phyloP scores from a whole-genome alignment of 2,329 filamentous ascomycete genomes.

The Elsinoe australis region DNA sequence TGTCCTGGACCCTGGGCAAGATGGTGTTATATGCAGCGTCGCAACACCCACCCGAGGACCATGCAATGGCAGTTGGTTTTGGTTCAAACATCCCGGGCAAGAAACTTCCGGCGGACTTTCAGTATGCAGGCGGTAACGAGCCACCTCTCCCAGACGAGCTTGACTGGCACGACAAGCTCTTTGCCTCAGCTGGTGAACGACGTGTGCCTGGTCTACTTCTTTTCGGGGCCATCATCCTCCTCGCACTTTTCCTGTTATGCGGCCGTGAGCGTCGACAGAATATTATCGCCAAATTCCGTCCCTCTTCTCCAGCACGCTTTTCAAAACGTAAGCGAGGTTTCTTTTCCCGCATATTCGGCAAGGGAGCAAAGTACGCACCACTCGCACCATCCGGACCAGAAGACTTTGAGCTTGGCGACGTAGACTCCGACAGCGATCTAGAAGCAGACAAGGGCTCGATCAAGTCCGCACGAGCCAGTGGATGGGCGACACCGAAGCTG shows the following conservation, averaged over 20 bases:
- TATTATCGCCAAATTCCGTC: conserved; percentile 51
- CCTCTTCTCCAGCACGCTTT: conserved; percentile 40
- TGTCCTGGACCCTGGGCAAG: conserved; percentile 95
- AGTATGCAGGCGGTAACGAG: conserved; percentile 61
- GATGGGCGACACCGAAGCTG: conserved; percentile 59
- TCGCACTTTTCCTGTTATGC: conserved; percentile 65
- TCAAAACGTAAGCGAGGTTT: conserved; percentile 48
- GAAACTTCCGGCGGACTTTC: conserved; percentile 57
- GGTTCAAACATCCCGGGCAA: conserved; percentile 67
- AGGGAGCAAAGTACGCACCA: conserved; percentile 60
- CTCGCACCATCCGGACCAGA: conserved; percentile 70
- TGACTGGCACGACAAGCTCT: conserved; percentile 52
- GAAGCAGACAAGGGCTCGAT: conserved; percentile 34
- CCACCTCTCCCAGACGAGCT: conserved; percentile 34
- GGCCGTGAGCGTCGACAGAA: conserved; percentile 64
- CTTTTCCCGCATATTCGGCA: conserved; percentile 50
- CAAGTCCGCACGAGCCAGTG: conserved; percentile 46
- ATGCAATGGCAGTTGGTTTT: conserved; percentile 75
- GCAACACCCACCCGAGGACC: conserved; percentile 60
- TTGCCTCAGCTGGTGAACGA: conserved; percentile 55
- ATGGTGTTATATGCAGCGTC: conserved; percentile 93
- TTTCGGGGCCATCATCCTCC: conserved; percentile 64
- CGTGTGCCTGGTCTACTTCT: conserved; percentile 67
- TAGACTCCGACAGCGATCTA: conserved; percentile 26
- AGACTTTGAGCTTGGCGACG: conserved; percentile 70